phyloP scores from a whole-genome alignment of 352 stramenopile genomes.

The Pythium chondricola region DNA sequence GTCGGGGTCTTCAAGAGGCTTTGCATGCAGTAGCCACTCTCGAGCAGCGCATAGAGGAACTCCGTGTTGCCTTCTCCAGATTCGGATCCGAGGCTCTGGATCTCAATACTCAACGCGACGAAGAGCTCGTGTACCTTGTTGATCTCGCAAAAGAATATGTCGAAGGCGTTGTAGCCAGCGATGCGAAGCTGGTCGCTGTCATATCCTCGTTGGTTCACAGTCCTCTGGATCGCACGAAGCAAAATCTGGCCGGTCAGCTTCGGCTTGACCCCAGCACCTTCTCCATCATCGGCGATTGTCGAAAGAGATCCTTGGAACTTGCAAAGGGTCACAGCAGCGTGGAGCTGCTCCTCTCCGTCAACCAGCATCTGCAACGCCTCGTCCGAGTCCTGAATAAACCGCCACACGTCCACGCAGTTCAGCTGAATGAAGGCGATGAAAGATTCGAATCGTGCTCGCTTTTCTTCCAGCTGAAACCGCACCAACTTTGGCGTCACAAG shows the following conservation, averaged over 20 bases:
- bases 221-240: slow-evolving; percentile 67
- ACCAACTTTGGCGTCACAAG: slow-evolving; percentile 77
- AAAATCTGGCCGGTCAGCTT: slow-evolving; percentile 54
- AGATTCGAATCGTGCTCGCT: slow-evolving; percentile 42
- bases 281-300: slow-evolving; percentile 21
- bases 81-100: slow-evolving; percentile 42
- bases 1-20: slow-evolving; percentile 47
- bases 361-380: slow-evolving; percentile 47
- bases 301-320: slow-evolving; percentile 69
- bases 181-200: slow-evolving; percentile 71
- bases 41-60: slow-evolving; percentile 55
- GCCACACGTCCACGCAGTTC: slow-evolving; percentile 54
- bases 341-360: slow-evolving; percentile 72
- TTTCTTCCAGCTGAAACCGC: slow-evolving; percentile 81
- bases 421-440: slow-evolving; percentile 67
- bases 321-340: slow-evolving; percentile 65
- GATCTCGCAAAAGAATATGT: slow-evolving; percentile 86
- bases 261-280: slow-evolving; percentile 11
- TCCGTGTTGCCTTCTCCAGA: slow-evolving; percentile 54
- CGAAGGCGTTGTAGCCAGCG: slow-evolving; percentile 80
- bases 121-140: slow-evolving; percentile 76
- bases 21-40: slow-evolving; percentile 65
- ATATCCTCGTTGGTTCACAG: slow-evolving; percentile 67
- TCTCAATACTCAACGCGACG: slow-evolving; percentile 38
- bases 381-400: slow-evolving; percentile 41